phyloP scores from a whole-genome alignment of 2,329 filamentous ascomycete species.

The Coniochaeta sp. region DNA sequence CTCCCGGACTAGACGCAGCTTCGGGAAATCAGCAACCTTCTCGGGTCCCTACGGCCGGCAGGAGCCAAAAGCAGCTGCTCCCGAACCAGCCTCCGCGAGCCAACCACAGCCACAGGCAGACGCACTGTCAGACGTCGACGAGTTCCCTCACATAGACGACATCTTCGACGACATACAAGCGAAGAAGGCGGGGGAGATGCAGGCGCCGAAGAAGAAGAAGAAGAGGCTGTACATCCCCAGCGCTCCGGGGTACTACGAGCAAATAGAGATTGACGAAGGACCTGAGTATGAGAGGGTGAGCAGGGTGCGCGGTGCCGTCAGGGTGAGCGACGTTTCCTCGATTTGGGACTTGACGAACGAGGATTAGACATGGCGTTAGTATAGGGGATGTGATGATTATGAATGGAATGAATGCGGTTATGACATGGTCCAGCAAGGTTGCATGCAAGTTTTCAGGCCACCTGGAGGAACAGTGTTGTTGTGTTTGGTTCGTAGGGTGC shows the following conservation, averaged over 20 bases:
- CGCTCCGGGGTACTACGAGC: conserved; percentile 19
- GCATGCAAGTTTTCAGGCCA: no score
- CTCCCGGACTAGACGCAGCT: neutral
- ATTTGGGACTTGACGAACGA: neutral
- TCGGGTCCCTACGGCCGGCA: neutral
- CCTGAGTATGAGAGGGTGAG: conserved; percentile 13
- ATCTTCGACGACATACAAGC: neutral
- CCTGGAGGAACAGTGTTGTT: no score
- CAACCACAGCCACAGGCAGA: neutral
- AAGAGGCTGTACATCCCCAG: conserved; percentile 19
- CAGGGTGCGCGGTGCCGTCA: neutral
- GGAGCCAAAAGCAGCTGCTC: neutral
- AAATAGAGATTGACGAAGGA: conserved; percentile 17
- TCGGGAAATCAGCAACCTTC: neutral
- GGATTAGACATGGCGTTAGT: neutral
- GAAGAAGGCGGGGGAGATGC: neutral
- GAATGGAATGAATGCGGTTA: no score
- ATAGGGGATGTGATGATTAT: neutral
- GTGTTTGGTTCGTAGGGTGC: no score
- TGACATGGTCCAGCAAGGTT: no score
- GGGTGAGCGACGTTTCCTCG: neutral
- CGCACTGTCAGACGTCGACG: neutral
- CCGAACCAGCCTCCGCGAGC: no score
- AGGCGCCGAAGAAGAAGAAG: neutral
- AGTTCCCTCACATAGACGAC: neutral